Conservation (phyloP, 345 rosid genomes). For the Excoecaria agallocha region DNA sequence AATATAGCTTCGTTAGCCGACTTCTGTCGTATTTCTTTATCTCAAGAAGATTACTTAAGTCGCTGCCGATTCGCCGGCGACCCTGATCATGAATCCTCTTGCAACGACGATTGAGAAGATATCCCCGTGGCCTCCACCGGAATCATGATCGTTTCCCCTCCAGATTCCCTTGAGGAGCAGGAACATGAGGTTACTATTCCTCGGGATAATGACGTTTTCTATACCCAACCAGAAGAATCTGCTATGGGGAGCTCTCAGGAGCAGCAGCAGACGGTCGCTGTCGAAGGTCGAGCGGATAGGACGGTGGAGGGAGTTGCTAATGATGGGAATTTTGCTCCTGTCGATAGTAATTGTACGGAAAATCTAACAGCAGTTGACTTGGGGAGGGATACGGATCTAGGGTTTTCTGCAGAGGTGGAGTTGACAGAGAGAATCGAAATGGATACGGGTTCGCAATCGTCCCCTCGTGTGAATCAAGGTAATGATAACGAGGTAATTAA, state of each 20-base stretch:
- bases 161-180: conserved; percentile 17
- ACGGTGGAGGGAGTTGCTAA: neutral
- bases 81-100: neutral
- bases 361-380: conserved; percentile 29
- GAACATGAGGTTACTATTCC: neutral
- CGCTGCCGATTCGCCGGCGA: conserved; percentile 20
- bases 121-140: conserved; percentile 25
- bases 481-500: conserved; percentile 8
- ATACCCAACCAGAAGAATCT: conserved; percentile 29
- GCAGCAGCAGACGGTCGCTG: neutral
- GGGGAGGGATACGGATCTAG: conserved; percentile 43
- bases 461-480: neutral
- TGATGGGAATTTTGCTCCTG: neutral
- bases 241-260: neutral
- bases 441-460: neutral
- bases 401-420: conserved; percentile 29
- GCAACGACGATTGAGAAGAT: conserved; percentile 15
- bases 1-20: conserved; percentile 30
- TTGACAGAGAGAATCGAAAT: conserved; percentile 24
- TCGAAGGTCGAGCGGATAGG: conserved; percentile 1
- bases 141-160: conserved; percentile 39
- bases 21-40: conserved; percentile 24
- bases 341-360: conserved; percentile 4
- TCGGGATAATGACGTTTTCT: conserved; percentile 18
- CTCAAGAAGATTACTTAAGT: conserved; percentile 23